Conservation (phyloP, 495 filamentous ascomycete species). For the Penicillium herquei region DNA sequence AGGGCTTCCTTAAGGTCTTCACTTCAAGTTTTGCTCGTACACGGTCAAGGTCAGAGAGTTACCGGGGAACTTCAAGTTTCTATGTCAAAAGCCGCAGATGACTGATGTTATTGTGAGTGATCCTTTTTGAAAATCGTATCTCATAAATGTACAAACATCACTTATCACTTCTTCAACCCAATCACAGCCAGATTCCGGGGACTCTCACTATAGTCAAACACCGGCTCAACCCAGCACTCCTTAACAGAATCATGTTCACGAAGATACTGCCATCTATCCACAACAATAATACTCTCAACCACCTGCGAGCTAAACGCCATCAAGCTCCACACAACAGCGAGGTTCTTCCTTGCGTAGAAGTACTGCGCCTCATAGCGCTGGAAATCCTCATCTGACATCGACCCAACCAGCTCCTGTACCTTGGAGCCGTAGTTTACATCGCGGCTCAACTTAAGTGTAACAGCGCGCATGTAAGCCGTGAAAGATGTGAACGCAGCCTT, state of each 20-base stretch:
- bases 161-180: constrained; percentile 70
- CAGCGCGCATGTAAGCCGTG: constrained; percentile 73
- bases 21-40: no score
- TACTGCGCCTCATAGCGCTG: constrained; percentile 63
- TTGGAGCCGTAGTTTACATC: constrained; percentile 55
- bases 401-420: constrained; percentile 58
- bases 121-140: not conserved
- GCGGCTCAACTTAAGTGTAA: constrained; percentile 66
- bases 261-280: constrained; percentile 89
- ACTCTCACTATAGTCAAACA: constrained; percentile 87
- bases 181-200: constrained; percentile 88
- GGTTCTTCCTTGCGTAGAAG: constrained; percentile 67
- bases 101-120: no score
- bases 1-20: no score
- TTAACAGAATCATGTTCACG: constrained; percentile 66
- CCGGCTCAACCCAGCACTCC: constrained; percentile 85
- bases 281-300: constrained; percentile 84
- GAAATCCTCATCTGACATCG: constrained; percentile 72
- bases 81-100: no score
- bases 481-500: constrained; percentile 81
- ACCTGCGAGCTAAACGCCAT: constrained; percentile 94
- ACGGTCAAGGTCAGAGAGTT: no score
- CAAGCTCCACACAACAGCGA: constrained; percentile 84
- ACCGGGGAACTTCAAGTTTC: no score
- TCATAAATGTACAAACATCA: not conserved